These are phyloP conservation scores for Pelargonium nanum DNA, from an alignment of 345 rosid genomes.

Conservation along the genomic window DNA sequence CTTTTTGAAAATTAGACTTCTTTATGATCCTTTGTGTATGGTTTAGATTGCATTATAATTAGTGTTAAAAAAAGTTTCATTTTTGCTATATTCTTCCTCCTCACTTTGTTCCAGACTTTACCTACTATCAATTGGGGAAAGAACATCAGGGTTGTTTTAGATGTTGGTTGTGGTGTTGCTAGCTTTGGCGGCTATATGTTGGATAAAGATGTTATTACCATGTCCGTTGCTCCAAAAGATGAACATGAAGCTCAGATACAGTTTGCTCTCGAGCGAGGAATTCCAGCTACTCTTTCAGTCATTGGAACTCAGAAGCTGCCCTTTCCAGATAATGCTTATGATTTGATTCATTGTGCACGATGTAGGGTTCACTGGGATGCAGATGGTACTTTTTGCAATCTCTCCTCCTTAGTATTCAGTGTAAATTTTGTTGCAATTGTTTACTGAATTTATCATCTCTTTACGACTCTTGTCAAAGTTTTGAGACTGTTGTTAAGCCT, in stretches of 20 bases:
- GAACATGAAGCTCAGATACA: constrained; percentile 99
- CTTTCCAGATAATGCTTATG: constrained; percentile 59
- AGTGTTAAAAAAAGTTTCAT: not conserved
- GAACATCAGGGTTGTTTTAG: constrained; percentile 57
- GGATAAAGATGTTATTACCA: constrained; percentile 66
- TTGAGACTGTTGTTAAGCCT: constrained; percentile 6
- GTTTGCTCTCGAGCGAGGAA: constrained; percentile 86
- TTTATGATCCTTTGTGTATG: not conserved
- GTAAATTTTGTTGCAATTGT: not conserved
- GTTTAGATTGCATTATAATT: not conserved
- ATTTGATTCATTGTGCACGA: constrained; percentile 86
- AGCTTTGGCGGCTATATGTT: constrained; percentile 82
- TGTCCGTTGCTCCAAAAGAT: constrained; percentile 96
- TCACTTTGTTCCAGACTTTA: constrained; percentile 35
- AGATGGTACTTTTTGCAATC: constrained; percentile 32
- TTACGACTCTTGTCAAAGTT: not conserved
- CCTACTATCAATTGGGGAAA: constrained; percentile 64
- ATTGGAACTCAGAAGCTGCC: constrained; percentile 72
- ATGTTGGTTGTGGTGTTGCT: constrained; percentile 93
- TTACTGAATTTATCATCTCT: not conserved
- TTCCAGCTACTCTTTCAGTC: constrained; percentile 83
- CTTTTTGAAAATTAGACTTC: not conserved
- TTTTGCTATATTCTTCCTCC: not conserved
- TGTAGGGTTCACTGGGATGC: constrained; percentile 99
- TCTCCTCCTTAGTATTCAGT: not conserved